Evolutionary conservation across 768 basidiomycete species (phyloP), one percentile per base, ranked within the genome.

Genomic region (Cyathus striatus): DNA sequence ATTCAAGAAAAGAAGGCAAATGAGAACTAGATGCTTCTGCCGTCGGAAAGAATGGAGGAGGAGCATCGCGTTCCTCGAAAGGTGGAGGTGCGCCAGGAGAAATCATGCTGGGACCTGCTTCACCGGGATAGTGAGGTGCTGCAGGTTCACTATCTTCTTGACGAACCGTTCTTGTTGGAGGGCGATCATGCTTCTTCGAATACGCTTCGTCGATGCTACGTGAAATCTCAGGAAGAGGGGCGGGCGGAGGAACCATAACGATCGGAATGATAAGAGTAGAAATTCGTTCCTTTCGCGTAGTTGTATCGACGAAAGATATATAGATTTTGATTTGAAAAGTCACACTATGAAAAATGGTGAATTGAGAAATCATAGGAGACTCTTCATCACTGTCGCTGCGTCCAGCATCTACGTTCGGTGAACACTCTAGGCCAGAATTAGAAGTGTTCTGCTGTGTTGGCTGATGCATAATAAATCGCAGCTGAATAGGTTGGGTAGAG

Each of bases 151-250:
- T 46, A 40, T 90, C 90, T 43, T 88, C 86, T 26, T 74, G 64
- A 41, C 90, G 69, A 26, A 80, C 73, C 0, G 90, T 92, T 54
- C 69, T 78, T 3, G 72, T 59, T 2, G 90, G 90, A 5, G 90
- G 90, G 2, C 76, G 75, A 53, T 92, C 90, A 51, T 91, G 89
- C 58, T 92, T 92, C 70, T 92, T 92, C 53, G 78, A 81, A 60
- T 92, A 92, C 5, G 85, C 86, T 23, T 72, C 73, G 47, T 86
- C 86, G 17, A 88, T 62, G 41, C 78, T 76, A 42, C 70, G 74
- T n/a, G 84, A 83, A 3, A 86, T 78, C 56, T 90, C 81, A 4
- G 86, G 86, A 17, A 88, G 75, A n/a, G 83, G 83, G 0, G 90
- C 87, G 13, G 82, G 74, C 2, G 84, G 79, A 18, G 90, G 81